Conservation (phyloP, 2,329 filamentous ascomycete genomes). For the Fusarium torreyae region DNA sequence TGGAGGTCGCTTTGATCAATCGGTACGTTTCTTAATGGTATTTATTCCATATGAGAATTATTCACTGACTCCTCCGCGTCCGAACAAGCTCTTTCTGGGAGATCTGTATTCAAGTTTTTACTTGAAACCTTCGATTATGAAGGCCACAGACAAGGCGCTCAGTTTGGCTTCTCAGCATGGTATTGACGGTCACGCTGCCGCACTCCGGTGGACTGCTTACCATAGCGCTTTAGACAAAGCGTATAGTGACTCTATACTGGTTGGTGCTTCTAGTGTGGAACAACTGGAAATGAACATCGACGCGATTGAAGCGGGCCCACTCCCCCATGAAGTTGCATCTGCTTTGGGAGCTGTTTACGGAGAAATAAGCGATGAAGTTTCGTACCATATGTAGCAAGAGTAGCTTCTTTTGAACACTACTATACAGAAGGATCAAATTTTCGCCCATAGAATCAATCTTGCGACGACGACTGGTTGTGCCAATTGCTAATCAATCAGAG, state of each 20-base stretch:
- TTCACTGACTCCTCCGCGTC: neutral
- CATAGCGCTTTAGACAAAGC: neutral
- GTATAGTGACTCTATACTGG: neutral
- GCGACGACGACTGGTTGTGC: too few species aligned
- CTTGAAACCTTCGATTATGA: neutral
- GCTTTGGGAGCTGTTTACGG: neutral
- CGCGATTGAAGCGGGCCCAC: neutral
- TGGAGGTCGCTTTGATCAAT: constrained; percentile 1
- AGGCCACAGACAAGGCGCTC: neutral
- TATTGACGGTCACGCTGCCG: neutral
- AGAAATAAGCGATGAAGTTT: neutral
- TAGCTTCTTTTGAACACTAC: too few species aligned
- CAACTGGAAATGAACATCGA: neutral
- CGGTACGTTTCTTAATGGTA: neutral
- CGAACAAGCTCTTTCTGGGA: neutral
- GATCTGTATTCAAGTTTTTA: neutral
- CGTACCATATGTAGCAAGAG: neutral
- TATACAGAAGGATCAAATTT: too few species aligned
- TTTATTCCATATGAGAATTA: fast-evolving
- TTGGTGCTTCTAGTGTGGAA: neutral
- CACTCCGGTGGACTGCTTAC: neutral
- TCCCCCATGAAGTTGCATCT: neutral
- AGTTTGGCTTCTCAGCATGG: neutral
- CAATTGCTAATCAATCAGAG: too few species aligned
- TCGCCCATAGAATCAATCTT: too few species aligned